Base-by-base conservation (phyloP, 257 asterid genomes). In the Marsdenia floribunda region DNA sequence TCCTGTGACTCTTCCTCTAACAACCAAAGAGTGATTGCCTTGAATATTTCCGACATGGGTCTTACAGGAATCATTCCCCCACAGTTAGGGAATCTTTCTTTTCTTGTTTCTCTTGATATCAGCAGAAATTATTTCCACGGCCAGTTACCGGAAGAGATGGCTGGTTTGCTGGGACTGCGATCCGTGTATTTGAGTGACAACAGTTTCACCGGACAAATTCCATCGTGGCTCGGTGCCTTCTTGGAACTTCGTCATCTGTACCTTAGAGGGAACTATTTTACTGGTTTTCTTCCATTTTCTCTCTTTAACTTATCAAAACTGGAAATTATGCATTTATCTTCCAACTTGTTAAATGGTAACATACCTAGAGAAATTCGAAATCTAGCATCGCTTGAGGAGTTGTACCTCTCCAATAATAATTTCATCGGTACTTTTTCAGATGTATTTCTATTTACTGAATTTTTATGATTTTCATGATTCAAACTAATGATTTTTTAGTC, bases 311-410 rank as follows among this genome's bases (percentile, higher is more conserved):
- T 65, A 37, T 65, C 70, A 19, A 37, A 65, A 29, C 14, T 65
- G 70, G 70, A 37, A 37, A 65, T 65, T 16, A 5, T 65, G 70
- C 15, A 72, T 3, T 54, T 84, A 26, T 33, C 75, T 33, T 59
- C 22, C 12, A 85, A 85, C 68, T 14, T 75, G 1, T 80, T 82
- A 73, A 65, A 0, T 0, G 85, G 88, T 21, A 37, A 12, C 60
- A 58, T 81, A 44, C 83, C 83, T 16, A 70, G 73, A 73, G 79
- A 74, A 42, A 47, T 82, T 12, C 80, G 79, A 54, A 80, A 77
- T 71, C 50, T 80, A 52, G 76, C 77, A 2, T 12, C 22, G 18
- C 80, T 85, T 5, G 29, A 22, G 57, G 6, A 24, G 9, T 42
- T 82, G 73, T 33, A 71, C 53, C 81, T 85, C 14, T 78, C 77